These are phyloP conservation scores for Epichloe baconii DNA, from an alignment of 2,329 filamentous ascomycete genomes.

Conservation along the genomic window DNA sequence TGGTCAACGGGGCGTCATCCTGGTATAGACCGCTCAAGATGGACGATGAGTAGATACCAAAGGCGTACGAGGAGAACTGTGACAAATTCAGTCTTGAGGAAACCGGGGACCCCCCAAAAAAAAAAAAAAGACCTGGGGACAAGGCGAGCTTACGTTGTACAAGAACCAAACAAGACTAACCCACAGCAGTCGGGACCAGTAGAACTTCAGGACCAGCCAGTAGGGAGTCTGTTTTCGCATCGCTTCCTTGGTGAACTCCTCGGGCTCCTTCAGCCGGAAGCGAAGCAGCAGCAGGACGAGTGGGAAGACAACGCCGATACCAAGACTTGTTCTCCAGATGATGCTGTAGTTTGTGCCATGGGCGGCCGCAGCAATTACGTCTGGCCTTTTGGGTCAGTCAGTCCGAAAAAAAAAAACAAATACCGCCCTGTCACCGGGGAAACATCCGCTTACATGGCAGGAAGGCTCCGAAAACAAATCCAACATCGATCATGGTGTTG, in stretches of 20 bases:
- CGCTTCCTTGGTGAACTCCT: constrained; percentile 58
- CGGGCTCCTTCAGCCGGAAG: constrained; percentile 61
- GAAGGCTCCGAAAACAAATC: constrained; percentile 70
- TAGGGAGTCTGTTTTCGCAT: constrained; percentile 52
- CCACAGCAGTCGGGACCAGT: constrained; percentile 55
- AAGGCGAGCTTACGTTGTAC: no score
- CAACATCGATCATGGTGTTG: constrained; percentile 73
- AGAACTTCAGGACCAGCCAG: constrained; percentile 45
- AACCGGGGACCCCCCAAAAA: no score
- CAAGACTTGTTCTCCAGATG: constrained; percentile 73
- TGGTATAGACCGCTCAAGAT: constrained; percentile 48
- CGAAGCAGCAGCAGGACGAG: constrained; percentile 58
- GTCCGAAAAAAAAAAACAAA: no score
- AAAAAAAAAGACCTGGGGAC: no score
- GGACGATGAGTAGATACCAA: constrained; percentile 59
- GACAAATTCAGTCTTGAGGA: constrained; percentile 55
- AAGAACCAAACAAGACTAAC: constrained; percentile 58
- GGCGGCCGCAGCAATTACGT: constrained; percentile 43
- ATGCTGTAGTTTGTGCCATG: constrained; percentile 50
- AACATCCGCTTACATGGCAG: constrained; percentile 40
- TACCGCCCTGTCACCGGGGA: no score
- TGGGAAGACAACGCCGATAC: constrained; percentile 70
- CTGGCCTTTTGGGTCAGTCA: constrained; percentile 6
- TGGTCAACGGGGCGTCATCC: constrained; percentile 51
- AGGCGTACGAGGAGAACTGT: constrained; percentile 55